These are phyloP conservation scores for Candida silvicultrix DNA, from an alignment of 805 yeast species.

Conservation along the genomic window DNA sequence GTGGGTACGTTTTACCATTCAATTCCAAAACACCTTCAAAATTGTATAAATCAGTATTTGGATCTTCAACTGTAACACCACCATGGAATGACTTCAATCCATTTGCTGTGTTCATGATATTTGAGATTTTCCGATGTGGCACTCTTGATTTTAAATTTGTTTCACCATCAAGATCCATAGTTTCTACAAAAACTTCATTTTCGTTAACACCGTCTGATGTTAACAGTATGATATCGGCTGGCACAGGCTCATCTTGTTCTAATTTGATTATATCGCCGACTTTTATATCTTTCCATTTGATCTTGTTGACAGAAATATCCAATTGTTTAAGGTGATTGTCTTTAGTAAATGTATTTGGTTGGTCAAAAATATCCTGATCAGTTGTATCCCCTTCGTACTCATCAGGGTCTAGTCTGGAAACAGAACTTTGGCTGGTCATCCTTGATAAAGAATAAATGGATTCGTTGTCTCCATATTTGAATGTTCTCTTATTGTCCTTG, in stretches of 20 bases:
- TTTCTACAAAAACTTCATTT: conserved; percentile 74
- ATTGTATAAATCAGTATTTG: conserved; percentile 84
- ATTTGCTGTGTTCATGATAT: conserved; percentile 40
- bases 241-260: conserved; percentile 83
- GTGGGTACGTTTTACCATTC: conserved; percentile 38
- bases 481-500: conserved; percentile 11
- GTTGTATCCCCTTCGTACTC: background rate
- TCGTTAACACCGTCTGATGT: conserved; percentile 52
- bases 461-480: conserved; percentile 1
- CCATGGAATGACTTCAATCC: conserved; percentile 46
- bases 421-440: conserved; percentile 9
- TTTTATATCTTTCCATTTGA: conserved; percentile 65
- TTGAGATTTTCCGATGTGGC: conserved; percentile 61
- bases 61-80: conserved; percentile 74
- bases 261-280: conserved; percentile 86
- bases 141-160: conserved; percentile 77
- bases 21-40: conserved; percentile 72
- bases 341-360: conserved; percentile 23
- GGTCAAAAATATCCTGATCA: background rate
- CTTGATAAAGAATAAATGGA: conserved; percentile 6
- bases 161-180: conserved; percentile 98
- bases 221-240: conserved; percentile 80
- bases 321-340: conserved; percentile 20
- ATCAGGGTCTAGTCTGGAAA: conserved; percentile 8
- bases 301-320: conserved; percentile 17